Percentiles rank a stretch among this genome's conserved stretches.
phyloP scores from a whole-genome alignment of 1,284 basidiomycete genomes.

The Apiotrichum domesticum region DNA sequence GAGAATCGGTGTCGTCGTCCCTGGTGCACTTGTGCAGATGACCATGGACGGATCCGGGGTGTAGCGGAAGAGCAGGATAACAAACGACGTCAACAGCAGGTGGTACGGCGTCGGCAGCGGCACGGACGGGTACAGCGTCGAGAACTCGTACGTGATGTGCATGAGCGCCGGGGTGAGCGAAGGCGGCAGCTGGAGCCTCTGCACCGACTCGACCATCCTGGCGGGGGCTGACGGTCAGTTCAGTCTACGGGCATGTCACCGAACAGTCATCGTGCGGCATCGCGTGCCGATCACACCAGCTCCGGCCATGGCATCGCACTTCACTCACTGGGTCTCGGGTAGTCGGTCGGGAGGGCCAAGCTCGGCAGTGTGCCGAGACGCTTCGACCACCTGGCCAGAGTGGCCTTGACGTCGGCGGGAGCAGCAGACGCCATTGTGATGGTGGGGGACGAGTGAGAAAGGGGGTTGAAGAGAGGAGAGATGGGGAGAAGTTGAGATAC shows the following conservation, averaged over 20 bases:
- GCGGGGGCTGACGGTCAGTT: conserved; percentile 51
- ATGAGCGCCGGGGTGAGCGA: conserved; percentile 42
- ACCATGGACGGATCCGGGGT: conserved; percentile 94
- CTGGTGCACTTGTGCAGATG: conserved; percentile 77
- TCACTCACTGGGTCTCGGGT: conserved; percentile 64
- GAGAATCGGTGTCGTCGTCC: conserved; percentile 72
- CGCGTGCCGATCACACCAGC: background rate
- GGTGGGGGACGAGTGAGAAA: background rate
- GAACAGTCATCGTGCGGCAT: background rate
- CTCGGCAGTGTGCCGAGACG: conserved; percentile 64
- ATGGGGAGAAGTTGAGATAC: background rate
- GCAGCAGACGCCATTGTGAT: conserved; percentile 6
- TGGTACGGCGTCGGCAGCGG: conserved; percentile 77
- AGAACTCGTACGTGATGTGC: conserved; percentile 65
- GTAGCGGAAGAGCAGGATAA: conserved; percentile 85
- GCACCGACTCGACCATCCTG: conserved; percentile 72
- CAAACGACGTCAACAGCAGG: conserved; percentile 83
- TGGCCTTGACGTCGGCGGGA: conserved; percentile 19
- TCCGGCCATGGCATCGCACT: no score
- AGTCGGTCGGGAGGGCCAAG: conserved; percentile 92
- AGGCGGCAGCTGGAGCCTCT: conserved; percentile 57
- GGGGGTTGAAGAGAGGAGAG: no score
- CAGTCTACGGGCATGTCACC: background rate
- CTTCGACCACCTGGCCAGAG: conserved; percentile 44
- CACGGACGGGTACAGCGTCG: conserved; percentile 42